These are phyloP conservation scores for Botrytis cinerea DNA, from an alignment of 2,329 filamentous ascomycete species.

Conservation along the genomic window DNA sequence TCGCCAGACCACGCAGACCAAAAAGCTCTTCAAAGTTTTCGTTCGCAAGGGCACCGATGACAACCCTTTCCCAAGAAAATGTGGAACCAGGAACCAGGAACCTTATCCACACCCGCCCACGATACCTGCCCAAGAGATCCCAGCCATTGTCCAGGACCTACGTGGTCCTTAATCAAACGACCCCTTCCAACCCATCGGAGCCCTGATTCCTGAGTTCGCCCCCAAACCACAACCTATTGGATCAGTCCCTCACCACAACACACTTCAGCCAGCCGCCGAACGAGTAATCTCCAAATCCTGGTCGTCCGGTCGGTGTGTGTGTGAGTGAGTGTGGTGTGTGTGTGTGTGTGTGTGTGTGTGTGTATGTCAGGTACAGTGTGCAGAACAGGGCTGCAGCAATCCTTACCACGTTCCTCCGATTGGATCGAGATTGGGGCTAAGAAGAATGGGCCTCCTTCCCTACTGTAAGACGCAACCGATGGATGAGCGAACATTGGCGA, in stretches of 20 bases:
- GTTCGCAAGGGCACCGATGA: background rate
- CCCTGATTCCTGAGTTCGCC: background rate
- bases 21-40: background rate
- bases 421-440: background rate
- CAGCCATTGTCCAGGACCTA: background rate
- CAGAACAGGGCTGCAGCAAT: conserved; percentile 10
- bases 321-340: too few relatives aligned
- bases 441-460: background rate
- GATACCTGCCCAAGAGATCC: background rate
- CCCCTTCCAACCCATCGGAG: background rate
- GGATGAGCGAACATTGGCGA: background rate
- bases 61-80: background rate
- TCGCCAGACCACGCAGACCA: background rate
- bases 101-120: background rate
- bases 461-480: background rate
- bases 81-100: background rate
- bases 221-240: background rate
- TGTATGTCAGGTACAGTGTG: background rate
- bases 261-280: background rate
- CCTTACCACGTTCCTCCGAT: background rate
- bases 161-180: conserved; percentile 8
- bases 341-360: background rate
- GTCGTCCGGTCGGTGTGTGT: background rate
- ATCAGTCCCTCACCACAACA: background rate
- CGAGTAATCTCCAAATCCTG: background rate